A percentile compares a stretch with the other conserved stretches of the same genome.
Evolutionary conservation across 768 basidiomycete species (phyloP).

Genomic region (Kwoniella dejecticola): DNA sequence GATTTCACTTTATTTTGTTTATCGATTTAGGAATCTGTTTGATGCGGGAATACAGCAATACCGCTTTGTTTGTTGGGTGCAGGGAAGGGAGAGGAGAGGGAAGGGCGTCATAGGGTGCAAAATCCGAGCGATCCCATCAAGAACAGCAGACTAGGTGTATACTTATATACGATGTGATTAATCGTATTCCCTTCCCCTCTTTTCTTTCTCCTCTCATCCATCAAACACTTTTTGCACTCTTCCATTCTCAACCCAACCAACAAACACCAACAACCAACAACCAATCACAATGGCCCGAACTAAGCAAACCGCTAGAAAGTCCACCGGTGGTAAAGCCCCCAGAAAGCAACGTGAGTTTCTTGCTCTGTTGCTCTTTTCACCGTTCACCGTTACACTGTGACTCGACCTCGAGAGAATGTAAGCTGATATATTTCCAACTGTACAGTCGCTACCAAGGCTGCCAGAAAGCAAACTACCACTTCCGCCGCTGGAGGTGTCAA

Average conservation of each 20-base stretch:
- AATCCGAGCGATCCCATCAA: neutral
- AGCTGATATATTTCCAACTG: no score
- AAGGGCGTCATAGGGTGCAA: constrained; percentile 2
- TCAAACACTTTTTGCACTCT: neutral
- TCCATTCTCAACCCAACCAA: constrained; percentile 3
- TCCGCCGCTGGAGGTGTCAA: constrained; percentile 68
- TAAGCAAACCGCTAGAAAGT: constrained; percentile 90
- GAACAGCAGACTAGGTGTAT: neutral
- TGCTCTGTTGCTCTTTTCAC: neutral
- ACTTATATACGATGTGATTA: constrained; percentile 9
- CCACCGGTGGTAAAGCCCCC: constrained; percentile 77
- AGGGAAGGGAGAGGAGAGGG: no score
- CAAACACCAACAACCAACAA: constrained; percentile 62
- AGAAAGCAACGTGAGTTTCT: constrained; percentile 55
- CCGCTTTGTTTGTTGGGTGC: neutral
- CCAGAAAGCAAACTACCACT: constrained; percentile 56
- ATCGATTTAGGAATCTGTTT: no score
- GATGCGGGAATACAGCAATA: neutral
- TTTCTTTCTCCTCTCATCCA: constrained; percentile 13
- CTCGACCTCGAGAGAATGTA: neutral
- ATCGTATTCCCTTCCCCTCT: neutral
- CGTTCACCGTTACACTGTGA: constrained; percentile 2
- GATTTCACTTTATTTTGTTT: no score
- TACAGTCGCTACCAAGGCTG: constrained; percentile 55
- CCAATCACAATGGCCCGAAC: constrained; percentile 56